Base-by-base conservation (phyloP, 768 basidiomycete genomes). In the Fibroporia radiculosa region DNA sequence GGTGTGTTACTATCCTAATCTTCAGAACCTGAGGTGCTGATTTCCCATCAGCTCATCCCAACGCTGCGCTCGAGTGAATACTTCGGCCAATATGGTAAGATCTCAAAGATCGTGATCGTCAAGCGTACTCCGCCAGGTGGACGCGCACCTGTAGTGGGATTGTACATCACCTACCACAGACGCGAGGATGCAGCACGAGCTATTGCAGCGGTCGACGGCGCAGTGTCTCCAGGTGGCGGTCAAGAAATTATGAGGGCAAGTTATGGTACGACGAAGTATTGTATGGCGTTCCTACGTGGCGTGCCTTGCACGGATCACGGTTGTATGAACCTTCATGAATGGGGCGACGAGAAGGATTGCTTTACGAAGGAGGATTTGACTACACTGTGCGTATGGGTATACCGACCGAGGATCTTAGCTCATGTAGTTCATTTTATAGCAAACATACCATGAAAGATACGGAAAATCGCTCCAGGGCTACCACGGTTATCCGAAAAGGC, bases 31-130 rank as follows among this genome's bases (percentile, higher is more conserved):
- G 40, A 48, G 40, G 28, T 38, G 12, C 33, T 44, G 19, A 53
- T 46, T 39, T 48, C 40, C 38, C 40, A 41, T 42, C 40, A 61
- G 92, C 78, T 93, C 36, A 90, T 97, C 53, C 84, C 92, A 1
- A 89, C 92, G 11, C 68, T 99, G 31, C 88, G 95, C 36, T 93
- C 91, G 4, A 84, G 83, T 54, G 96, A 99, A 54, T 97, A 96
- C 61, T 98, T 98, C 61, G 96, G 96, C 8, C 93, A 96, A 61
- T 99, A 97, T 64, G 96, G 96, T 55, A 97, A 93, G 70, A 97
- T 99, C 54, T 80, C 84, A 33, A 95, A 95, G 69, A 90, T 99
- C 38, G 72, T 97, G 42, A 76, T 99, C 24, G 84, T 90, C 40
- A 97, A 97, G 64, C 83, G 95, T 29, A 84, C 82, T 4, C 72